A percentile compares a stretch with the other conserved stretches of the same genome.
Conservation (phyloP, 2,329 filamentous ascomycete genomes). For the Cadophora gregata region DNA sequence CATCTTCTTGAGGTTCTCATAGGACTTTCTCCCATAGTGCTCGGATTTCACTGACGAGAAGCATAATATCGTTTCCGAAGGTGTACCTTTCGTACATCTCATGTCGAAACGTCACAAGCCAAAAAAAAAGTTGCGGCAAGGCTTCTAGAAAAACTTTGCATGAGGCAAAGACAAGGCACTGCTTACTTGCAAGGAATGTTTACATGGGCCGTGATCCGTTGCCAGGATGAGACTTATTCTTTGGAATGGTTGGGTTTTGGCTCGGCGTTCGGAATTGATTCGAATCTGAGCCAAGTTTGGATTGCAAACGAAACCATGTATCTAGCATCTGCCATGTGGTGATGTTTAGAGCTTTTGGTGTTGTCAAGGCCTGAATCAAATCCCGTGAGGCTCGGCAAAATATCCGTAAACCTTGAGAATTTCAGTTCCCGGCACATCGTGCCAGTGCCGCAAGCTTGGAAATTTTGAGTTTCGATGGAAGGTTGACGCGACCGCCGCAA, state of each 20-base stretch:
- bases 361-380: background rate
- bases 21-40: background rate
- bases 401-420: background rate
- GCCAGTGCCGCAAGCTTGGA: background rate
- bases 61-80: background rate
- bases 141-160: slow-evolving; percentile 8
- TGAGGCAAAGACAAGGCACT: background rate
- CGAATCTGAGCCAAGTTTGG: background rate
- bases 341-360: background rate
- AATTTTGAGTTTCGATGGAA: background rate
- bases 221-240: background rate
- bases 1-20: background rate
- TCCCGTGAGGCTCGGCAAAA: background rate
- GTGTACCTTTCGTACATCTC: background rate
- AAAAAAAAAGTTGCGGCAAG: background rate
- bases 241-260: background rate
- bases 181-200: background rate
- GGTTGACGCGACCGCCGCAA: background rate
- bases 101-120: background rate
- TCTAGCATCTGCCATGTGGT: background rate
- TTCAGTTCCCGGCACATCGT: background rate
- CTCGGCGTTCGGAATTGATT: background rate
- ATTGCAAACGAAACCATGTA: background rate
- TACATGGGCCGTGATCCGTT: background rate
- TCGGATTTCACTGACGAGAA: background rate